Conservation (phyloP, 2,329 filamentous ascomycete species). For the Xylariaceae sp. region DNA sequence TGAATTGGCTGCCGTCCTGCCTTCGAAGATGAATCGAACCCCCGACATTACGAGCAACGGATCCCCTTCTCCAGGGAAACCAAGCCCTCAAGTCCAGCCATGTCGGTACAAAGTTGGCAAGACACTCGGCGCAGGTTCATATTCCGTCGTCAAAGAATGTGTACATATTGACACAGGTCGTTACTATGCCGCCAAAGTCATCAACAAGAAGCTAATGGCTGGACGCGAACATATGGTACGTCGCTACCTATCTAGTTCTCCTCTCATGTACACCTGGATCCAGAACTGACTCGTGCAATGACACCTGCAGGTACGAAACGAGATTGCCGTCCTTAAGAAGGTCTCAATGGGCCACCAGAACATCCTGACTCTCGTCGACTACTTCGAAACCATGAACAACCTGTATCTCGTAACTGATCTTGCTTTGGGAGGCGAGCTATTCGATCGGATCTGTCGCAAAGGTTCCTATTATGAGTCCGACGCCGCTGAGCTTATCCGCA, state of each 20-base stretch:
- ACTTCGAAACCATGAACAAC: constrained; percentile 99
- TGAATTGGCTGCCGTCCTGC: not conserved
- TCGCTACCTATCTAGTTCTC: constrained; percentile 3
- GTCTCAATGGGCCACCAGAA: constrained; percentile 99
- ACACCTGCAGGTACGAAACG: constrained; percentile 75
- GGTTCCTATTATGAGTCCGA: constrained; percentile 98
- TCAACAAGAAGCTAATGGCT: constrained; percentile 97
- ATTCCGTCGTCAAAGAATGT: constrained; percentile 98
- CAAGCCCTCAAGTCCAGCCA: constrained; percentile 72
- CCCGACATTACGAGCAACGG: constrained; percentile 24
- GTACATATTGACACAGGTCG: constrained; percentile 96
- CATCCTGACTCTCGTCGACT: constrained; percentile 95
- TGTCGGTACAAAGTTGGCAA: constrained; percentile 99
- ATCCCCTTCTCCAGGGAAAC: constrained; percentile 27
- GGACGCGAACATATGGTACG: constrained; percentile 95
- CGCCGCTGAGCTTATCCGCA: constrained; percentile 89
- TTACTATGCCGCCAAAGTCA: constrained; percentile 98
- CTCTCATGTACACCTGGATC: not conserved
- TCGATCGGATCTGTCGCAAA: constrained; percentile 97
- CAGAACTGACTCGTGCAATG: constrained; percentile 3
- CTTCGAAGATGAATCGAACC: constrained; percentile 22
- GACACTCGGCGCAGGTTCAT: constrained; percentile 92
- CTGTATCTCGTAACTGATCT: constrained; percentile 97
- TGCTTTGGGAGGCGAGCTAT: constrained; percentile 91
- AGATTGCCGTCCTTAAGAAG: constrained; percentile 93